Evolutionary conservation across 1,284 basidiomycete species (phyloP).

Genomic region (Tylopilus orsonianus): DNA sequence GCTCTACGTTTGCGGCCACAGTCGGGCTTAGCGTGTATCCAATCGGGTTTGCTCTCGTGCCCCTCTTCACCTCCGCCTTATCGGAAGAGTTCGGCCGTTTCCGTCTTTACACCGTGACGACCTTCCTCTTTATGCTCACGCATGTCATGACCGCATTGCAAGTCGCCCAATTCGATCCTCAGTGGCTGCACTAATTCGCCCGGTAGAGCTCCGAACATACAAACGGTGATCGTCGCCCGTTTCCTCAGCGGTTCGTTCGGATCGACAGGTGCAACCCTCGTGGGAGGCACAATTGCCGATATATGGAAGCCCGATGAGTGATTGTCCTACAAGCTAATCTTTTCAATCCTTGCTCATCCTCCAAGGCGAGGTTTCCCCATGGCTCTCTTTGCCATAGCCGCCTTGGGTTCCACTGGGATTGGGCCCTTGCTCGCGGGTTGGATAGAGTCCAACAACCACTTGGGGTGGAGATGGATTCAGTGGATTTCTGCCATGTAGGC

Average conservation of each 20-base stretch:
- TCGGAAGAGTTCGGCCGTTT: conserved; percentile 54
- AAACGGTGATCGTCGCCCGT: conserved; percentile 33
- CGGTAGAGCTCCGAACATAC: conserved; percentile 31
- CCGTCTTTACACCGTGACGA: conserved; percentile 44
- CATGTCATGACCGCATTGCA: conserved; percentile 42
- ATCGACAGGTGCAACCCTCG: conserved; percentile 61
- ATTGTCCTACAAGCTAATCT: conserved; percentile 2
- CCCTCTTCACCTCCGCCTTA: conserved; percentile 48
- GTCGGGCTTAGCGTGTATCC: conserved; percentile 42
- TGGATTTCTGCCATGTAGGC: conserved; percentile 60
- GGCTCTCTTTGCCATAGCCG: conserved; percentile 50
- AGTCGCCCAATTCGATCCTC: conserved; percentile 18
- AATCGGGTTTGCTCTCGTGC: conserved; percentile 50
- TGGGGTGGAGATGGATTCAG: conserved; percentile 71
- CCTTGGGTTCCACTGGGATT: conserved; percentile 50
- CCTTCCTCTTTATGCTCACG: conserved; percentile 39
- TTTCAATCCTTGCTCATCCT: conserved; percentile 11
- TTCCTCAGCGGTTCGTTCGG: conserved; percentile 36
- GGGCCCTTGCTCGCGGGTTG: conserved; percentile 56
- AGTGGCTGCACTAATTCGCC: conserved; percentile 7
- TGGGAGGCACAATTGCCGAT: conserved; percentile 65
- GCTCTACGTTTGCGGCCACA: conserved; percentile 37
- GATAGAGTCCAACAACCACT: conserved; percentile 49
- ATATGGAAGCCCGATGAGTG: conserved; percentile 36
- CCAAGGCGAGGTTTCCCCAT: conserved; percentile 59